A percentile compares a stretch with the other conserved stretches of the same genome.
Conservation (phyloP, 305 asterid species). For the Fraxinus greggii region DNA sequence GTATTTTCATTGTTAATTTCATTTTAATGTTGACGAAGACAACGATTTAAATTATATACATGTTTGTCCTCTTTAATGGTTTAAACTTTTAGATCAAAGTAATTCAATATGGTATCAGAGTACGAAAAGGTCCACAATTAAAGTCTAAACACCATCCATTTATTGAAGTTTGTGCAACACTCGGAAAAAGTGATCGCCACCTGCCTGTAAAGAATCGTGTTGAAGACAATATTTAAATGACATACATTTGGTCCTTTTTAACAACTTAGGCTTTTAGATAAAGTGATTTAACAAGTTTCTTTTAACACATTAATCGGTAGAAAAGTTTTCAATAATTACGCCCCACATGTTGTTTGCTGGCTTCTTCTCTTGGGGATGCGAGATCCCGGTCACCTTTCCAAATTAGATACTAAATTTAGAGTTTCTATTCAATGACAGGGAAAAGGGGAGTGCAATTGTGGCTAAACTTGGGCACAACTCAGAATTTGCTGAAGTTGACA, state of each 20-base stretch:
- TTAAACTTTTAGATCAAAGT: neutral
- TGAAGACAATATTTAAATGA: neutral
- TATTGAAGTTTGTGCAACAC: neutral
- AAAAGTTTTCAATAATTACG: neutral
- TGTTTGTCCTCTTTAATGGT: neutral
- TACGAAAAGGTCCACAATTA: neutral
- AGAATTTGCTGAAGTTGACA: constrained; percentile 64
- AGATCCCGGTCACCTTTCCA: neutral
- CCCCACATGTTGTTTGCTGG: neutral
- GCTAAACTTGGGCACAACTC: constrained; percentile 52
- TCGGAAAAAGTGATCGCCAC: neutral
- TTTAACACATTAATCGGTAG: neutral
- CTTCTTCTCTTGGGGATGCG: neutral
- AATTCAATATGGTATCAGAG: neutral
- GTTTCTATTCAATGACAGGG: constrained; percentile 43
- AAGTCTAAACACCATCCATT: neutral
- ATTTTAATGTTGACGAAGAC: neutral
- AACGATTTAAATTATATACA: neutral
- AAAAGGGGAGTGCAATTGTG: constrained; percentile 71
- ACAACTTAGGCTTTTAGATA: neutral
- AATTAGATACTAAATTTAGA: neutral
- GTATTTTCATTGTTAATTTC: neutral
- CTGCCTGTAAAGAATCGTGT: neutral
- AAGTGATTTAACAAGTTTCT: neutral
- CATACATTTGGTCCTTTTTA: neutral